phyloP scores from a whole-genome alignment of 2,329 filamentous ascomycete genomes.

The Epichloe hybrida region DNA sequence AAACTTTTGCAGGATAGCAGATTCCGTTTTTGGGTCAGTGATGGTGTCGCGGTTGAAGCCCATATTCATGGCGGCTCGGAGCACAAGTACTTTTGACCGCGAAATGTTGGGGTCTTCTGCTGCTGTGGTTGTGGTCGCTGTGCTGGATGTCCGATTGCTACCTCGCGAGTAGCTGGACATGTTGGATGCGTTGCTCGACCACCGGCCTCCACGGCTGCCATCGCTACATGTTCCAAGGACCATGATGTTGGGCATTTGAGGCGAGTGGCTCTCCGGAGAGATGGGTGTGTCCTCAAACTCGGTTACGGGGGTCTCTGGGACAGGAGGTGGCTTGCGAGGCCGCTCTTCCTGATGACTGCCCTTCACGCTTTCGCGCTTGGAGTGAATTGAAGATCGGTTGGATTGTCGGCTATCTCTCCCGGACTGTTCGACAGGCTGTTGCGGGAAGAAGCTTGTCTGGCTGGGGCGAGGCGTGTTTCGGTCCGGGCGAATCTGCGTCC shows the following conservation, averaged over 20 bases:
- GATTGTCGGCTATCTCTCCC: constrained; percentile 36
- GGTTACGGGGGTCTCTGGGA: constrained; percentile 79
- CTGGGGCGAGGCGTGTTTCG: constrained; percentile 71
- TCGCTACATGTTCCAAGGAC: constrained; percentile 61
- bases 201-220: constrained; percentile 49
- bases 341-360: constrained; percentile 32
- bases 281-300: constrained; percentile 87
- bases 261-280: constrained; percentile 64
- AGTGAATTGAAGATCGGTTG: constrained; percentile 36
- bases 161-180: constrained; percentile 68
- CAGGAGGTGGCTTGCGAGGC: constrained; percentile 32
- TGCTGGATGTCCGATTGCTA: constrained; percentile 52
- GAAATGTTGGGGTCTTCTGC: constrained; percentile 65
- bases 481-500: constrained; percentile 79
- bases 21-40: constrained; percentile 29
- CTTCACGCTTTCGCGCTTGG: constrained; percentile 40
- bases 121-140: constrained; percentile 54
- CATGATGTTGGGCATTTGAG: constrained; percentile 73
- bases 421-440: constrained; percentile 34
- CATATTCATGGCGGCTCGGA: constrained; percentile 75
- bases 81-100: constrained; percentile 63
- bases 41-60: constrained; percentile 56
- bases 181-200: constrained; percentile 71
- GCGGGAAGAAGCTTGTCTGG: constrained; percentile 55
- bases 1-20: constrained; percentile 54